Base-by-base conservation (phyloP, 1,284 basidiomycete species). In the Phaffia rhodozyma region DNA sequence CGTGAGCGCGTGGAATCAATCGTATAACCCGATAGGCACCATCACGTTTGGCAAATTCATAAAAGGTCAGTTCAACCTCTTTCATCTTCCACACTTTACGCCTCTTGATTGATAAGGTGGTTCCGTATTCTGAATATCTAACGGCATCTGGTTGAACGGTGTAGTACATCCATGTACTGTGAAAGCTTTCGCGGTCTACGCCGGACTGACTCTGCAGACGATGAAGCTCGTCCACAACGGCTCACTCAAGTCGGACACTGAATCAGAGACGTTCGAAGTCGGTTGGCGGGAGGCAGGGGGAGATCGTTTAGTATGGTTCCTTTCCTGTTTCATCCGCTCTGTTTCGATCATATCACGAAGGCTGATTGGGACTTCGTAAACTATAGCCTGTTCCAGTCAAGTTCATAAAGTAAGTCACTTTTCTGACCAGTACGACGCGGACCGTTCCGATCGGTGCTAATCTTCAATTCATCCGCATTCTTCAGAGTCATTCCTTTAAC, bases 131-230 rank as follows among this genome's bases (percentile, higher is more conserved):
- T 32, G 11, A 18, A 9, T 49, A 13, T 21, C 23, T 23, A 27
- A 9, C 29, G 43, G 9, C 23, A 21, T n/a, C n/a, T 13, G n/a
- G 6, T 47, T 27, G 32, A 18, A 2, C 4, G 4, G 27, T n/a
- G 13, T 38, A 62, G 61, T 38, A 16, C 62, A 63, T 48, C 62
- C 62, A 21, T 63, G 62, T 43, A 63, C 62, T n/a, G 34, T 63
- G 32, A 63, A 63, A 25, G 51, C 43, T 4, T 63, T 52, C n/a
- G 38, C 54, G n/a, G 47, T 63, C 25, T 32, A n/a, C 4, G 62
- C 62, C 23, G 62, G 62, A n/a, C 27, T 53, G 32, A 43, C 50
- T 21, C 38, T 30, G 16, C n/a, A 52, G 7, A 59, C 43, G 34
- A 38, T 63, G 34, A 63, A 63, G 47, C 49, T 50, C 27, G 30